Evolutionary conservation across 2,329 filamentous ascomycete genomes (phyloP).

Genomic region (Aspergillaceae sp.): DNA sequence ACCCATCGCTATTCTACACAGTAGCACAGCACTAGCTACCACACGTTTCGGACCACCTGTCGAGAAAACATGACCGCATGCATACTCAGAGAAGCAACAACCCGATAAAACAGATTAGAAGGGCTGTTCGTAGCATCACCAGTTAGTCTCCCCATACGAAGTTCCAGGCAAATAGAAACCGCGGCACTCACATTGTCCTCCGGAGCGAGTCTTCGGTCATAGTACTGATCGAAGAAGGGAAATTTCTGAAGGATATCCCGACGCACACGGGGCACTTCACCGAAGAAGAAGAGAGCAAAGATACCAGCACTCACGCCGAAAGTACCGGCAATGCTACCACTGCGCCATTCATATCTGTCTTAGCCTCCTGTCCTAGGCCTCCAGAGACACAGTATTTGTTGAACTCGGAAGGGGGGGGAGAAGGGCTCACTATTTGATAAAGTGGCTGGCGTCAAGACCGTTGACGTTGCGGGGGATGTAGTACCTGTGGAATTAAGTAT

Average conservation of each 20-base stretch:
- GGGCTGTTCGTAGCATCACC: too few relatives aligned
- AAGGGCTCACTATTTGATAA: slow-evolving; percentile 40
- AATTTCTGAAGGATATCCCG: slow-evolving; percentile 55
- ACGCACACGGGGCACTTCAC: slow-evolving; percentile 54
- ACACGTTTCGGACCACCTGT: too few relatives aligned
- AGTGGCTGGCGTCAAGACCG: slow-evolving; percentile 39
- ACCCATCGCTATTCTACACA: too few relatives aligned
- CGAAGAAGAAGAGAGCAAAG: slow-evolving; percentile 57
- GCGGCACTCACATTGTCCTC: slow-evolving; percentile 50
- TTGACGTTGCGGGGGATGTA: slow-evolving; percentile 40
- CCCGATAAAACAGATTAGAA: too few relatives aligned
- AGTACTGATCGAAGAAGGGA: slow-evolving; percentile 50
- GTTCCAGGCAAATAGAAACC: too few relatives aligned
- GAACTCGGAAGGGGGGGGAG: too few relatives aligned
- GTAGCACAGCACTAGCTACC: too few relatives aligned
- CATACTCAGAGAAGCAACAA: too few relatives aligned
- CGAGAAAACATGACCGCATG: too few relatives aligned
- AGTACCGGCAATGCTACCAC: slow-evolving; percentile 39
- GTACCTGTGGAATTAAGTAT: slow-evolving; percentile 34
- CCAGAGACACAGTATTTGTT: too few relatives aligned
- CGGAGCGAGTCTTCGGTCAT: slow-evolving; percentile 48
- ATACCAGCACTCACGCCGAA: slow-evolving; percentile 52
- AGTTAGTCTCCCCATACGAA: too few relatives aligned
- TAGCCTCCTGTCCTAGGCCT: too few relatives aligned
- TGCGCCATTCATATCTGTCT: not conserved